Base-by-base conservation (phyloP, 768 basidiomycete species). In the Strobilomyces dryophilus region DNA sequence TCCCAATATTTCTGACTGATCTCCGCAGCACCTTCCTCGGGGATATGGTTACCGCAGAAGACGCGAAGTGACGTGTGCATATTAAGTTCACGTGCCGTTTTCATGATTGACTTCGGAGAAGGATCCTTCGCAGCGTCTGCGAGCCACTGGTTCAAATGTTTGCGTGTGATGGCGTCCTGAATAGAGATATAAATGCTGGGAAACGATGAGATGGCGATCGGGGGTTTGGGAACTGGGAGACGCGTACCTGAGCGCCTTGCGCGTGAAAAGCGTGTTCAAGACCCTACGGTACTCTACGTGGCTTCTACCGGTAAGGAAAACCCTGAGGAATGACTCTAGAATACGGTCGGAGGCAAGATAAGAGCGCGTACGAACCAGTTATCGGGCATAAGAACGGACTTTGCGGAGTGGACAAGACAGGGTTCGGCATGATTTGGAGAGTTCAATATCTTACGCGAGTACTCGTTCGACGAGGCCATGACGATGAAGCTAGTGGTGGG, bases 1-100 rank as follows among this genome's bases (percentile, higher is more conserved):
- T 79, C 77, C 95, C 95, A 98, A 75, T 98, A 98, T 66, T 92
- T 93, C 59, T 90, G 85, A 65, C 81, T 87, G 66, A 99, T 94
- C 66, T 92, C 90, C 15, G 72, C 65, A 24, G 85, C 82, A 37
- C 87, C 90, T 8, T 83, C 72, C 15, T 92, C 86, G 27, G 92
- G 84, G 60, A 98, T 87, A 71, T 98, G 91, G 56, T 77, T 73
- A 17, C 97, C 97, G 65, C 95, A 93, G 75, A 99, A 99, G 51
- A 98, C 95, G 49, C 85, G 83, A 35, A 99, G 84, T 2, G 95
- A 98, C 5, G 93, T 94, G 57, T 94, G 89, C 95, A 99, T 98
- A 75, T 98, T 98, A 57, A 97, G 76, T 64, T 87, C 83, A 55
- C 97, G 90, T 62, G 92, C 86, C n/a, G 78, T 80, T 84, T 87